Conservation (phyloP, 345 rosid genomes). For the Acer yangbiense region DNA sequence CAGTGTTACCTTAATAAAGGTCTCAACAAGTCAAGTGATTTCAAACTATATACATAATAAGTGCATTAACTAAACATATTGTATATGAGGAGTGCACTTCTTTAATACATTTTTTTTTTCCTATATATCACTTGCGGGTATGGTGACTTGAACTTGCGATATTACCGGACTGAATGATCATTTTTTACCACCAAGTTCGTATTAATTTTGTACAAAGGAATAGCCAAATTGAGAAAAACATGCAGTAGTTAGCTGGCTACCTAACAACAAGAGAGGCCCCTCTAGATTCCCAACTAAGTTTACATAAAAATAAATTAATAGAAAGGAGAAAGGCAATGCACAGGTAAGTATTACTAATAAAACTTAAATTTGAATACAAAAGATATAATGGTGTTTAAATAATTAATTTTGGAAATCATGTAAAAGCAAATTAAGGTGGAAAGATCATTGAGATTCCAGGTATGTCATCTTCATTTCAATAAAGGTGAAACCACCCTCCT, state of each 20-base stretch:
- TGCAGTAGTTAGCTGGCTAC: constrained; percentile 30
- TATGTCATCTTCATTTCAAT: constrained; percentile 28
- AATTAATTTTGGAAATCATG: background rate
- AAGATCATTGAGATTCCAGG: constrained; percentile 17
- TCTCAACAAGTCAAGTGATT: no score
- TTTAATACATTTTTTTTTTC: no score
- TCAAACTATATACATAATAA: no score
- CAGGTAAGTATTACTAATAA: background rate
- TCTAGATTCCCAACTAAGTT: constrained; percentile 6
- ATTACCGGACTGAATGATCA: no score
- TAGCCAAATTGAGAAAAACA: constrained; percentile 1
- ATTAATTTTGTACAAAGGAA: background rate
- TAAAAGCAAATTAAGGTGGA: constrained; percentile 19
- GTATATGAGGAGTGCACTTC: background rate
- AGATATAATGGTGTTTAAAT: constrained; percentile 7
- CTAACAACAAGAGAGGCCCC: constrained; percentile 27
- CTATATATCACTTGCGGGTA: no score
- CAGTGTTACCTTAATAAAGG: no score
- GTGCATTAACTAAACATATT: background rate
- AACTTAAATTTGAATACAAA: constrained; percentile 20
- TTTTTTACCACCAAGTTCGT: no score
- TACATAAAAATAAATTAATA: background rate
- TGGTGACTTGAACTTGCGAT: no score
- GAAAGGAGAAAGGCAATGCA: constrained; percentile 4
- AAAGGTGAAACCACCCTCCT: constrained; percentile 33